Evolutionary conservation across 108 stramenopile genomes (phyloP).

Genomic region (Skeletonema potamos): DNA sequence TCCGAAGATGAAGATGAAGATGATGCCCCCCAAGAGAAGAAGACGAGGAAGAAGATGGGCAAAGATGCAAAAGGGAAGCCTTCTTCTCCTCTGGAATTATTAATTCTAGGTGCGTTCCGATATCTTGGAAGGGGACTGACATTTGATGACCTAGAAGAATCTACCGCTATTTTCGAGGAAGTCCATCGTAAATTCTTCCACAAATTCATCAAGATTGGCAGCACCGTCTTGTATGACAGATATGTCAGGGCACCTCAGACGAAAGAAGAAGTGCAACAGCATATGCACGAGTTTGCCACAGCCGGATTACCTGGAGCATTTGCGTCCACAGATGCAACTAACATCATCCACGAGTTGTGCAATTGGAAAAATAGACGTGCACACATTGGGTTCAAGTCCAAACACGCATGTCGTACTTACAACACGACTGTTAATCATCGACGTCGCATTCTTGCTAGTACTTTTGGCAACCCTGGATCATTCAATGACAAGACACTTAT

Average conservation of each 20-base stretch:
- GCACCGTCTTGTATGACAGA: not conserved
- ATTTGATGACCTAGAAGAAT: conserved; percentile 7
- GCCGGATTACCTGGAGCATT: too few species aligned
- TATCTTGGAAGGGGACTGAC: conserved; percentile 1
- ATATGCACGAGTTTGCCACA: too few species aligned
- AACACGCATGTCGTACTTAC: too few species aligned
- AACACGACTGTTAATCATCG: too few species aligned
- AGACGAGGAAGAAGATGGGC: too few species aligned
- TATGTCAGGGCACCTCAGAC: not conserved
- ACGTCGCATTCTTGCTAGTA: conserved; percentile 3
- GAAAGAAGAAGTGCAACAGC: too few species aligned
- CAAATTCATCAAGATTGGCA: not conserved
- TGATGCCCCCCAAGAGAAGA: too few species aligned
- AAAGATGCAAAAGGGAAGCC: not conserved
- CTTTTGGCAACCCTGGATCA: not conserved
- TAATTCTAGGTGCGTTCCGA: not conserved
- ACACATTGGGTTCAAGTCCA: too few species aligned
- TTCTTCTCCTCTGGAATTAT: conserved; percentile 6
- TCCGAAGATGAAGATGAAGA: too few species aligned
- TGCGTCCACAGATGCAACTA: too few species aligned
- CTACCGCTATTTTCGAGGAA: not conserved
- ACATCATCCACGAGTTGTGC: too few species aligned
- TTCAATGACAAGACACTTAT: conserved; percentile 10
- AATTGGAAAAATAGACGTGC: too few species aligned
- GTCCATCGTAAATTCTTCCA: not conserved